Base-by-base conservation (phyloP, 768 basidiomycete genomes). In the Suillus fuscotomentosus region DNA sequence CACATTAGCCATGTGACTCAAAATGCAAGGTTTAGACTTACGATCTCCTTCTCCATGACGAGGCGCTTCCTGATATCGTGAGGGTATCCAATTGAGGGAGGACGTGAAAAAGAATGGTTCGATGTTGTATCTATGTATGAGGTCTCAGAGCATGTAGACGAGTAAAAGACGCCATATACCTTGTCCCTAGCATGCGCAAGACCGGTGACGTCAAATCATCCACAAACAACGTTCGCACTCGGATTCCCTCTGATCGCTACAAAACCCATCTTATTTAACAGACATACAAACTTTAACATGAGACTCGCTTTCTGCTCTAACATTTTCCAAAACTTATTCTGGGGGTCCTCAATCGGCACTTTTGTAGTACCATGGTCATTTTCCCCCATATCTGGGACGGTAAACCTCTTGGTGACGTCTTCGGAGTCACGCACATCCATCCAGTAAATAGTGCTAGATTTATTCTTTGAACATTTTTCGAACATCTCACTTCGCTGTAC, bases 171-270 rank as follows among this genome's bases (percentile, higher is more conserved):
- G 34, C 3, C 17, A 64, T 67, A 34, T 59, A 76, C 36, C 36
- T 85, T 48, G 82, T 77, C 9, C 88, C 86, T 5, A 87, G 73
- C 80, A 87, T 86, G 68, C 84, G 81, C 48, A 88, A 69, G 9
- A 85, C 81, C 3, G 82, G 80, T 6, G 82, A 80, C 0, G 81
- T 79, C 63, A 87, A 71, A 61, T 81, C 79, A 38, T 85, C 80
- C 0, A 86, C 75, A 65, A 87, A 88, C 50, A 86, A 27, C 0
- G 81, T 80, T n/a, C 83, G 79, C 6, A 84, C 72, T 42, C 82
- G 80, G 22, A 82, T 31, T 6, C 31, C 31, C 13, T 60, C 5
- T 1, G 79, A 78, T 53, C 78, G 70, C 74, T 76, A 70, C 76
- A 81, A 59, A 34, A 17, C 1, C 54, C 43, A n/a, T 59, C 6